phyloP scores from a whole-genome alignment of 495 filamentous ascomycete genomes.

The Penicillium odoratum region DNA sequence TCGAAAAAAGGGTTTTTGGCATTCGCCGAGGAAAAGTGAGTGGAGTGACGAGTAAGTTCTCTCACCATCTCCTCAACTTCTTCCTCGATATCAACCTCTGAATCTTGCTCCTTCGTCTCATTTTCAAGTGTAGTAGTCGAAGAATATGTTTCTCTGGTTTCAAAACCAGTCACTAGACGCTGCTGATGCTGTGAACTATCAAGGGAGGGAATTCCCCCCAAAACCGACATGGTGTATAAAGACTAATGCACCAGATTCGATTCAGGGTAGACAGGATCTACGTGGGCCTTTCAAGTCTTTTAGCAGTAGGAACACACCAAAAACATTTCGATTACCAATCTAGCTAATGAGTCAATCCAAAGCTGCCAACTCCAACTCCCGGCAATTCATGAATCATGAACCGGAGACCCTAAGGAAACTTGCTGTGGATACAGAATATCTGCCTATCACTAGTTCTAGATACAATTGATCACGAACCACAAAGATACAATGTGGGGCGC shows the following conservation, averaged over 20 bases:
- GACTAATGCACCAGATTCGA: not conserved
- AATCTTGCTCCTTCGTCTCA: not conserved
- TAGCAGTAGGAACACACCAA: not conserved
- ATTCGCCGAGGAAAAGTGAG: constrained; percentile 22
- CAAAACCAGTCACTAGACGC: not conserved
- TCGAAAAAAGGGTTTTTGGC: constrained; percentile 35
- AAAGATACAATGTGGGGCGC: not conserved
- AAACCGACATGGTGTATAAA: constrained; percentile 6
- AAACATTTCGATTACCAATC: not conserved
- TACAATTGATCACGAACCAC: not conserved
- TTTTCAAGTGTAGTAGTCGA: not conserved
- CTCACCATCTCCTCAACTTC: constrained; percentile 34
- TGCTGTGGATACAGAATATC: not conserved
- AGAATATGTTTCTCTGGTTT: not conserved
- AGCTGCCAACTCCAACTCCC: not conserved
- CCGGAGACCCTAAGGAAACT: not conserved
- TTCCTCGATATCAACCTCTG: constrained; percentile 23
- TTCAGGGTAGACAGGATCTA: not conserved
- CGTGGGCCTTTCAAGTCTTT: not conserved
- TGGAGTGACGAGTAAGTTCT: constrained; percentile 35
- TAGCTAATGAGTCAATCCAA: not conserved
- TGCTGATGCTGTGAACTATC: constrained; percentile 2
- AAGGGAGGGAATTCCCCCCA: constrained; percentile 6
- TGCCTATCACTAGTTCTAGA: not conserved
- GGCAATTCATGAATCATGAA: not conserved